Base-by-base conservation (phyloP, 2,329 filamentous ascomycete genomes). In the Verticillium longisporum region DNA sequence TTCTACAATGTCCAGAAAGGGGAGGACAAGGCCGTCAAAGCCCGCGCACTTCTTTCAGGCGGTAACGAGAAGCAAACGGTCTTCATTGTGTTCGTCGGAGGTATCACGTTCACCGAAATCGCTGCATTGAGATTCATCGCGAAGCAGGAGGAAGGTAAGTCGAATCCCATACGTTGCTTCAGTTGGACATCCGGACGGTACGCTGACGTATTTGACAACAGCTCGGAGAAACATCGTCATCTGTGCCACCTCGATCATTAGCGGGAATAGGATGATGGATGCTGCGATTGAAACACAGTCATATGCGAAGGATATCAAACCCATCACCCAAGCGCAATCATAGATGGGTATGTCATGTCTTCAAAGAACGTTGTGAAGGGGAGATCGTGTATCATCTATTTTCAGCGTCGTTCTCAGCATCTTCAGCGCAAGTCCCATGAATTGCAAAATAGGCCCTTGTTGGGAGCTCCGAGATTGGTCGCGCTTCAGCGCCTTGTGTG, bases 51-150 rank as follows among this genome's bases (percentile, higher is more conserved):
- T 32, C 79, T 99, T 45, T 91, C 91, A 56, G 91, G 92, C 0
- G 86, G 80, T 57, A 84, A 84, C 15, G 85, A 85, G 58, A 88
- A 87, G 72, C 96, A 97, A 79, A 94, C 90, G 0, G 89, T 96
- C 0, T 91, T 97, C 70, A 88, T 99, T n/a, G 96, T 98, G 67
- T 98, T 98, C 75, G 79, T 99, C 18, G 95, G 95, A n/a, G 96
- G 95, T 1, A 90, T 99, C 60, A 97, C 92, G 0, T 97, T 96
- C 71, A 94, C 95, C 0, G 95, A 99, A 75, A 94, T 99, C 72
- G 92, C 96, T 50, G 95, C 96, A 21, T 73, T 99, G 71, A 84
- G 96, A 60, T 98, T 97, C 72, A 89, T 99, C 67, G 91, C 90
- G 10, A 87, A 87, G 71, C 88, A 94, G 74, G 88, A 95, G 86